Base-by-base conservation (phyloP, 2,329 filamentous ascomycete species). In the Trichoderma breve region DNA sequence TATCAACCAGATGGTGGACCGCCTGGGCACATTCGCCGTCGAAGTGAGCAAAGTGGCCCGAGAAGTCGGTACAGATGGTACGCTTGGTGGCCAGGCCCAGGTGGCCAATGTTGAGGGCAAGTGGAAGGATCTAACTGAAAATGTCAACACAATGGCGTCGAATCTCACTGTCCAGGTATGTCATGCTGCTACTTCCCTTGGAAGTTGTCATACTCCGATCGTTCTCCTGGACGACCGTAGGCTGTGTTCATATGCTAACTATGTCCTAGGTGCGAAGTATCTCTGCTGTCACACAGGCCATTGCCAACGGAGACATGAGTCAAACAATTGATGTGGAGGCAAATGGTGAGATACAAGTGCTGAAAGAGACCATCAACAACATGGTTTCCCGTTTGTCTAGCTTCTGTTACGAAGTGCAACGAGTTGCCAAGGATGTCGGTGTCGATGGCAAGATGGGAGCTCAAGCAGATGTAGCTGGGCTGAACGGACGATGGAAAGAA, bases 401-500 rank as follows among this genome's bases (percentile, higher is more conserved):
- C 75, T 98, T 98, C 88, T 97, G 95, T 71, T 94, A 97, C 76
- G 95, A 97, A 79, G 92, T 99, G 74, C 96, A 98, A 83, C 90
- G 95, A 76, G 95, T 99, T 34, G 95, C 95, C 72, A 95, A 96
- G 78, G 96, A 98, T 81, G 96, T 98, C 76, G 95, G 95, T 75
- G 95, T 98, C 67, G 96, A 98, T 78, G 95, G 95, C 74, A 98
- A 98, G 85, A 97, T 99, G 93, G 95, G 95, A 77, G 95, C 95
- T 21, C 96, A 99, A 81, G 96, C 95, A 73, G 95, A 98, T 80
- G 93, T 98, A 65, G 93, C 94, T 75, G 95, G 95, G 72, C 91
- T 98, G 72, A 94, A 95, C 76, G 95, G 95, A 74, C 90, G 95
- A 70, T 99, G 95, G 96, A 98, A 97, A 80, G 95, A 99, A 81